A percentile compares a stretch with the other conserved stretches of the same genome.
phyloP scores from a whole-genome alignment of 208 protist species.

The Trypanosoma theileri region DNA sequence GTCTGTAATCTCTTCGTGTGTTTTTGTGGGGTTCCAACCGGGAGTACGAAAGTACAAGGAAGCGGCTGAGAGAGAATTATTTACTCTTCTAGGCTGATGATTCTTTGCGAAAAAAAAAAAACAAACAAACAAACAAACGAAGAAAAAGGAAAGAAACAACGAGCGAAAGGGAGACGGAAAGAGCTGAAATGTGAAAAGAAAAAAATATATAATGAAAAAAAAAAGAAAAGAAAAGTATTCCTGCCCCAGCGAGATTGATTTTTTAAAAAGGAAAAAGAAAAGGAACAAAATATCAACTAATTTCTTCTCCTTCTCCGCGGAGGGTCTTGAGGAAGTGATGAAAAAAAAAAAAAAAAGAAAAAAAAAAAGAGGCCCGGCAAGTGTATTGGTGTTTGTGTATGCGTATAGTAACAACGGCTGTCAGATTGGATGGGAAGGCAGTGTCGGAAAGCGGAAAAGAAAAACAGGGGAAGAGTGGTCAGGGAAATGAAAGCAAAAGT shows the following conservation, averaged over 20 bases:
- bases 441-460: background rate
- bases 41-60: too few relatives aligned
- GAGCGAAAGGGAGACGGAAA: background rate
- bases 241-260: background rate
- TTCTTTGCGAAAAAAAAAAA: too few relatives aligned
- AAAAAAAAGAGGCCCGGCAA: background rate
- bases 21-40: too few relatives aligned
- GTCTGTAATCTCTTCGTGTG: background rate
- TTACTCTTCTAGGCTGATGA: too few relatives aligned
- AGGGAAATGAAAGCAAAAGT: background rate
- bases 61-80: too few relatives aligned
- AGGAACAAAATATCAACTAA: too few relatives aligned
- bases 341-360: conserved; percentile 7
- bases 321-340: background rate
- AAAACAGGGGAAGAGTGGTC: background rate
- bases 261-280: background rate
- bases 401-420: background rate
- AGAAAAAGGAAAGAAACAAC: too few relatives aligned
- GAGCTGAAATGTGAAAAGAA: background rate
- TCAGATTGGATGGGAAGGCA: background rate
- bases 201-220: background rate
- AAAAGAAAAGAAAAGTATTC: background rate
- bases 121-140: too few relatives aligned
- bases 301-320: too few relatives aligned
- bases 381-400: background rate